Percentiles rank a stretch among this genome's conserved stretches.
These are phyloP conservation scores for Hypoxylon rickii DNA, from an alignment of 495 filamentous ascomycete species.

Conservation along the genomic window DNA sequence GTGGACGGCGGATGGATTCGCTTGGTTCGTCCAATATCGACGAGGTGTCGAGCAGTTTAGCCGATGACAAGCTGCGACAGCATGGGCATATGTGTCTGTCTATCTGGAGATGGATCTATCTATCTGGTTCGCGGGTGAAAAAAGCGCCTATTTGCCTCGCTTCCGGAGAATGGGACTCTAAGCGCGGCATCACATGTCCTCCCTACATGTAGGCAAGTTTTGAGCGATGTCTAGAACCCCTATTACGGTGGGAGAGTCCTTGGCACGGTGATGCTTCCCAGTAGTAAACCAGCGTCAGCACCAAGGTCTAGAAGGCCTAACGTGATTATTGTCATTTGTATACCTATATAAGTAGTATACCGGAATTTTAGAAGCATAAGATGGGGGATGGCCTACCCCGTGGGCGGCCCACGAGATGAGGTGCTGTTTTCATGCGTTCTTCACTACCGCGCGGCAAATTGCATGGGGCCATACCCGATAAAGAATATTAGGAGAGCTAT, in stretches of 20 bases:
- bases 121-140: not conserved
- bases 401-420: too few species aligned
- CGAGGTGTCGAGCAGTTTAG: conserved; percentile 17
- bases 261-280: not conserved
- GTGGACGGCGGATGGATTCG: conserved; percentile 7
- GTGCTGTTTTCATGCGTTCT: conserved; percentile 12
- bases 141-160: not conserved
- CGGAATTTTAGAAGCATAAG: too few species aligned
- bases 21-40: conserved; percentile 2
- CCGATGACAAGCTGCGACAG: conserved; percentile 16
- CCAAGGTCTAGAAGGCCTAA: too few species aligned
- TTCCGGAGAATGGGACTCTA: not conserved
- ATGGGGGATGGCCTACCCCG: too few species aligned
- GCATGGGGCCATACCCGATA: conserved; percentile 17
- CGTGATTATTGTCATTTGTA: too few species aligned
- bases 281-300: not conserved
- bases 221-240: not conserved
- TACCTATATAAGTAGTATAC: too few species aligned
- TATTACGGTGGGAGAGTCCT: not conserved
- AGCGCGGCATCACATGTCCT: not conserved
- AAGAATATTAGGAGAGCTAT: not conserved
- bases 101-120: too few species aligned
- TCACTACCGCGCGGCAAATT: conserved; percentile 34
- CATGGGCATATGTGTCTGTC: too few species aligned
- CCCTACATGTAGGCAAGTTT: too few species aligned